Percentiles rank a stretch among this genome's conserved stretches.
Conservation (phyloP, 257 asterid genomes). For the Haberlea rhodopensis region DNA sequence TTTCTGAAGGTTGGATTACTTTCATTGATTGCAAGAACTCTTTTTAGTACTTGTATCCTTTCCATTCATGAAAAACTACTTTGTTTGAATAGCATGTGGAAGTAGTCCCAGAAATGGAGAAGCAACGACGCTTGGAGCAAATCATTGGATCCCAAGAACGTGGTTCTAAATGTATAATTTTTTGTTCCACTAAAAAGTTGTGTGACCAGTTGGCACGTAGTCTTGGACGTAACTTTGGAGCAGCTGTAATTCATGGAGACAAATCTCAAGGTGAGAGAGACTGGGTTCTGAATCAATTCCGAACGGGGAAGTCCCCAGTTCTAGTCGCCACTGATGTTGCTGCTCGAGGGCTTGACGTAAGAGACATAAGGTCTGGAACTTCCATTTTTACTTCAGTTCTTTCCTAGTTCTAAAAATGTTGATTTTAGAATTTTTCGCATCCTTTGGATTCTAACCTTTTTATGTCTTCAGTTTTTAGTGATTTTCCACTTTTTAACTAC, state of each 20-base stretch:
- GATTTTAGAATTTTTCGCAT: not conserved
- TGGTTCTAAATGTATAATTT: constrained; percentile 77
- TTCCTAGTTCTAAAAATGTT: not conserved
- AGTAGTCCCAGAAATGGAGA: constrained; percentile 86
- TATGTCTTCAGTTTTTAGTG: not conserved
- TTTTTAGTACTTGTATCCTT: constrained; percentile 5
- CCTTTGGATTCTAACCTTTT: not conserved
- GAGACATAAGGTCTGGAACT: constrained; percentile 68
- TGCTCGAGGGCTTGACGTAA: constrained; percentile 92
- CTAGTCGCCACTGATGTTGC: constrained; percentile 99
- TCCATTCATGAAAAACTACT: constrained; percentile 17
- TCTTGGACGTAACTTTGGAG: constrained; percentile 83
- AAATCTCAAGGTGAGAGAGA: constrained; percentile 92
- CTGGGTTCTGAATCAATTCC: constrained; percentile 89
- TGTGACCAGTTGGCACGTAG: constrained; percentile 83
- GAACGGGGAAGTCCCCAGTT: constrained; percentile 77
- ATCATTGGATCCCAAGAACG: constrained; percentile 86
- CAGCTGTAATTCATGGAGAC: constrained; percentile 97
- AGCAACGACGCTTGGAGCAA: constrained; percentile 92
- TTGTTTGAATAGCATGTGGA: constrained; percentile 66
- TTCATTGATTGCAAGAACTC: not conserved
- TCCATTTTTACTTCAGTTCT: constrained; percentile 8
- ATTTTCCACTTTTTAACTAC: not conserved
- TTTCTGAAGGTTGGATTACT: constrained; percentile 10
- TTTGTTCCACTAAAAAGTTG: constrained; percentile 88